These are phyloP conservation scores for Monosporascus sp. DNA, from an alignment of 2,329 filamentous ascomycete species.

Conservation along the genomic window DNA sequence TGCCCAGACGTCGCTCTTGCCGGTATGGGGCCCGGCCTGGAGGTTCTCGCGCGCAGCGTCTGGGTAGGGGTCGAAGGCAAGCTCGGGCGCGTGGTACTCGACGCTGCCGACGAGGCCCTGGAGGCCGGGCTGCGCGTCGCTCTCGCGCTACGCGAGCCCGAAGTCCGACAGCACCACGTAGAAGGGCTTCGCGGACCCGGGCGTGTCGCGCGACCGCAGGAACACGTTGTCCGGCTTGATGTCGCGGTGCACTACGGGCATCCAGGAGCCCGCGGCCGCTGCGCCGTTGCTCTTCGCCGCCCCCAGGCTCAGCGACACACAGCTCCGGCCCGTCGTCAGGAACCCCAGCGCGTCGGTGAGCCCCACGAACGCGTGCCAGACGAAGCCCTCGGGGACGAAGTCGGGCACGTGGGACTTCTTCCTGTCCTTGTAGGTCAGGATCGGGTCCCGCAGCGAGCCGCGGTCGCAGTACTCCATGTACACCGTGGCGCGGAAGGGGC, in stretches of 20 bases:
- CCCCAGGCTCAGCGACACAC: background rate
- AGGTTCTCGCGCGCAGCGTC: background rate
- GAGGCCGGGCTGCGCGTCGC: background rate
- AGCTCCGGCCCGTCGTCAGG: conserved; percentile 11
- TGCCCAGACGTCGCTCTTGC: conserved; percentile 12
- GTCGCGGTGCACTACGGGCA: conserved; percentile 14
- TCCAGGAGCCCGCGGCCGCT: conserved; percentile 1
- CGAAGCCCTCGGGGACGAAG: conserved; percentile 13
- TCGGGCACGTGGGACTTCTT: background rate
- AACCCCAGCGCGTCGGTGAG: conserved; percentile 14
- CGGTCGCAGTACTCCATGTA: conserved; percentile 11
- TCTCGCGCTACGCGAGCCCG: conserved; percentile 6
- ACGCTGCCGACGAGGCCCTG: conserved; percentile 2
- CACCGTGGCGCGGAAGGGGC: conserved; percentile 4
- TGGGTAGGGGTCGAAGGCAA: conserved; percentile 11
- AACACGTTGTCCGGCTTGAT: conserved; percentile 18
- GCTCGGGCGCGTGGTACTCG: conserved; percentile 14
- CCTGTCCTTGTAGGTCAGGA: conserved; percentile 2
- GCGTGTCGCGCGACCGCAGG: conserved; percentile 13
- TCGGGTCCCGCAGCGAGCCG: conserved; percentile 5
- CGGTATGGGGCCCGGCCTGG: conserved; percentile 8
- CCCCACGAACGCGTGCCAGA: conserved; percentile 13
- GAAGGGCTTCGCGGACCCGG: conserved; percentile 10
- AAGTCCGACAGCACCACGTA: conserved; percentile 15
- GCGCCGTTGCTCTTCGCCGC: background rate